Evolutionary conservation across 768 basidiomycete species (phyloP).

Genomic region (Lentinula aciculospora): DNA sequence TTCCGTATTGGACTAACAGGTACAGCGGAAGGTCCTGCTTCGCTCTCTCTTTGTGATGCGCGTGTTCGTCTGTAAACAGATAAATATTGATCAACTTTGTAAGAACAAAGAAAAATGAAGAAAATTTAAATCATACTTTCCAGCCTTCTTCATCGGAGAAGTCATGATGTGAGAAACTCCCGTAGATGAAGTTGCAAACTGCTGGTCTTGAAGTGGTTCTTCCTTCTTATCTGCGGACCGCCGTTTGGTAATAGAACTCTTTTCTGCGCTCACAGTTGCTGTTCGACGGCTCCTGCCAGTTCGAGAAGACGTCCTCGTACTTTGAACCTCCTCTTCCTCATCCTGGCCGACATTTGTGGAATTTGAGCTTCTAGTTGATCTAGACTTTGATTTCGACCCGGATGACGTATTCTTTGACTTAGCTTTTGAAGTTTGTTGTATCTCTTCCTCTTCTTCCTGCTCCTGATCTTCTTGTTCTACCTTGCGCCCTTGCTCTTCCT

Average conservation of each 20-base stretch:
- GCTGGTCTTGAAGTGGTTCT: not conserved
- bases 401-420: not conserved
- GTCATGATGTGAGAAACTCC: not conserved
- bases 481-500: not conserved
- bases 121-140: not conserved
- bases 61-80: not conserved
- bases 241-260: not conserved
- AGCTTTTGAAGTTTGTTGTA: not conserved
- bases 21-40: not conserved
- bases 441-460: not conserved
- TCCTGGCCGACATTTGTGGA: not conserved
- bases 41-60: not conserved
- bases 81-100: not conserved
- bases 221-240: not conserved
- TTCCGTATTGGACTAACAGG: not conserved
- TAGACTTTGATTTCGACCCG: not conserved
- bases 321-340: not conserved
- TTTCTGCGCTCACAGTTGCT: not conserved
- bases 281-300: not conserved
- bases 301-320: not conserved
- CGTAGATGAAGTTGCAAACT: no score
- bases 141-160: conserved; percentile 2
- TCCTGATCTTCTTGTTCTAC: not conserved
- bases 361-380: not conserved
- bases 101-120: not conserved